These are phyloP conservation scores for Petunia hybrid DNA, from an alignment of 305 asterid genomes.

Conservation along the genomic window DNA sequence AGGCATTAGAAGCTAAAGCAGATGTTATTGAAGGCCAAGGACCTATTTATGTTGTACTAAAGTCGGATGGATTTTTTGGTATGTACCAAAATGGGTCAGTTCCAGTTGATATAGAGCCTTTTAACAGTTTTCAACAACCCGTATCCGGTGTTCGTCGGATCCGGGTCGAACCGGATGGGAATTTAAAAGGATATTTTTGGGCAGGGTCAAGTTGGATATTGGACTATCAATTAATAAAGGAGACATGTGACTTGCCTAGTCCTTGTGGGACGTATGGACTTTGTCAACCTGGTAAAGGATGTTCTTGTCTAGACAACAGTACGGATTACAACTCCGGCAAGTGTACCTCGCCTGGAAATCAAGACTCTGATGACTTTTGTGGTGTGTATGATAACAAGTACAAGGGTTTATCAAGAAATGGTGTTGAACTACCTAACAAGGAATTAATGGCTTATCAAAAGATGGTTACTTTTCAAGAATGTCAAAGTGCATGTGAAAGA, in stretches of 20 bases:
- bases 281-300: conserved; percentile 65
- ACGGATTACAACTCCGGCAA: conserved; percentile 46
- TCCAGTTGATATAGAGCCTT: conserved; percentile 75
- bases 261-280: conserved; percentile 78
- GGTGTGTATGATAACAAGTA: conserved; percentile 47
- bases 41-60: conserved; percentile 62
- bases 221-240: conserved; percentile 71
- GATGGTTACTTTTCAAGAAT: conserved; percentile 53
- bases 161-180: conserved; percentile 75
- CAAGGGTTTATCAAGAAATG: conserved; percentile 49
- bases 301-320: conserved; percentile 71
- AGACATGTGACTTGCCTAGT: conserved; percentile 74
- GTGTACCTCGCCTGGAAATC: conserved; percentile 47
- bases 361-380: conserved; percentile 58
- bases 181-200: conserved; percentile 84
- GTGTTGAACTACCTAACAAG: conserved; percentile 80
- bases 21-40: conserved; percentile 55
- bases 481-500: conserved; percentile 61
- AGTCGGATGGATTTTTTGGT: conserved; percentile 76
- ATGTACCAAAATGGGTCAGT: conserved; percentile 73
- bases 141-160: conserved; percentile 67
- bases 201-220: conserved; percentile 72
- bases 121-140: conserved; percentile 70
- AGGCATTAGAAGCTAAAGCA: conserved; percentile 79
- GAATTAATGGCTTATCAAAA: conserved; percentile 62